Percentiles rank a stretch among this genome's conserved stretches.
These are phyloP conservation scores for Candida maltosa DNA, from an alignment of 805 yeast genomes.

Conservation along the genomic window DNA sequence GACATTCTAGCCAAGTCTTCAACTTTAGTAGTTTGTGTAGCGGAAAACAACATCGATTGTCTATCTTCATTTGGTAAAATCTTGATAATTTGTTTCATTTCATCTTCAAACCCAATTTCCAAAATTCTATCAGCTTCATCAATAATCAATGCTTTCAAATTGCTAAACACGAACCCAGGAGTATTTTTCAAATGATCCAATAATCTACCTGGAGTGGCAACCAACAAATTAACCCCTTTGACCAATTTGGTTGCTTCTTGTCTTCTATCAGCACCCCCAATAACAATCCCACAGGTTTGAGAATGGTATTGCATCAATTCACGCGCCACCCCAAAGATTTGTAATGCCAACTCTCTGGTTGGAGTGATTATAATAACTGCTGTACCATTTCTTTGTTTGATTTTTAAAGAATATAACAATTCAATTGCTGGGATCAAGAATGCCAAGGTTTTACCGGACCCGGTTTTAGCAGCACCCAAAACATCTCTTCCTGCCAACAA, in stretches of 20 bases:
- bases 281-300: conserved; percentile 94
- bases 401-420: conserved; percentile 80
- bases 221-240: conserved; percentile 89
- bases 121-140: conserved; percentile 98
- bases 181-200: conserved; percentile 97
- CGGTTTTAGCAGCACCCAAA: conserved; percentile 99
- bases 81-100: conserved; percentile 94
- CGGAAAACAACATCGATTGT: conserved; percentile 97
- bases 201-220: conserved; percentile 97
- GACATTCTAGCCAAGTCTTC: conserved; percentile 98
- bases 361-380: conserved; percentile 96
- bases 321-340: conserved; percentile 95
- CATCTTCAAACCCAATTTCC: conserved; percentile 98
- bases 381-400: conserved; percentile 97
- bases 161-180: conserved; percentile 88
- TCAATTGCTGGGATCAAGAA: conserved; percentile 95
- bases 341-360: conserved; percentile 95
- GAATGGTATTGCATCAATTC: conserved; percentile 87
- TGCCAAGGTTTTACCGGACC: conserved; percentile 97
- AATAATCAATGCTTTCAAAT: conserved; percentile 87
- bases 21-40: conserved; percentile 97
- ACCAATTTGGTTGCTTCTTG: conserved; percentile 93
- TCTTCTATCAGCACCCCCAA: conserved; percentile 97
- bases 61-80: conserved; percentile 90
- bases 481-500: conserved; percentile 95